Percentiles rank a stretch among this genome's conserved stretches.
These are phyloP conservation scores for Phytophthora vignae DNA, from an alignment of 352 stramenopile genomes.

Conservation along the genomic window DNA sequence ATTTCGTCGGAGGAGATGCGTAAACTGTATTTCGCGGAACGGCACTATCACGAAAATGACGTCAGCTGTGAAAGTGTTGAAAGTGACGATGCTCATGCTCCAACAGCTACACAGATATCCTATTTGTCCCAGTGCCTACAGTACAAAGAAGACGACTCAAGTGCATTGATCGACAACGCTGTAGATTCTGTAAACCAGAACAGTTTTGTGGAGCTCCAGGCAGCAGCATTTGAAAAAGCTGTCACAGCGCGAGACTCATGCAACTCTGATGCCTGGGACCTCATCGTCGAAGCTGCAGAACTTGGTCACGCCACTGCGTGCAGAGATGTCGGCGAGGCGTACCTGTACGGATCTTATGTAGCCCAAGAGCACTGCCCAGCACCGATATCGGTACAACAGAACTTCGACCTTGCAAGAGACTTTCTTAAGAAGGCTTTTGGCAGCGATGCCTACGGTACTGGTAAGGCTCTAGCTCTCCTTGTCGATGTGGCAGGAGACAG, in stretches of 20 bases:
- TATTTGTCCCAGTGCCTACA: constrained; percentile 46
- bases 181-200: background rate
- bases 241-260: constrained; percentile 23
- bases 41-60: constrained; percentile 35
- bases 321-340: constrained; percentile 37
- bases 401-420: constrained; percentile 28
- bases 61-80: background rate
- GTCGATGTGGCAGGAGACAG: background rate
- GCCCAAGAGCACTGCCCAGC: constrained; percentile 24
- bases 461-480: constrained; percentile 41
- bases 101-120: constrained; percentile 44
- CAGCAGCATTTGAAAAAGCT: constrained; percentile 19
- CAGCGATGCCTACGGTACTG: constrained; percentile 25
- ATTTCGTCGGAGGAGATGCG: constrained; percentile 44
- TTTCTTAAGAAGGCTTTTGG: constrained; percentile 34
- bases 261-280: constrained; percentile 35
- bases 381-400: constrained; percentile 15
- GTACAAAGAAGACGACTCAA: background rate
- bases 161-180: background rate
- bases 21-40: constrained; percentile 37
- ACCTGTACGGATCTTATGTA: constrained; percentile 46
- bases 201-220: constrained; percentile 21
- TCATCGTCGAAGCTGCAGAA: constrained; percentile 45
- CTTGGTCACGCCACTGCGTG: constrained; percentile 41
- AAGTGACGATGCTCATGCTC: background rate